Evolutionary conservation across 768 basidiomycete species (phyloP), one percentile per base, ranked within the genome.

Genomic region (Pleurotus giganteus): DNA sequence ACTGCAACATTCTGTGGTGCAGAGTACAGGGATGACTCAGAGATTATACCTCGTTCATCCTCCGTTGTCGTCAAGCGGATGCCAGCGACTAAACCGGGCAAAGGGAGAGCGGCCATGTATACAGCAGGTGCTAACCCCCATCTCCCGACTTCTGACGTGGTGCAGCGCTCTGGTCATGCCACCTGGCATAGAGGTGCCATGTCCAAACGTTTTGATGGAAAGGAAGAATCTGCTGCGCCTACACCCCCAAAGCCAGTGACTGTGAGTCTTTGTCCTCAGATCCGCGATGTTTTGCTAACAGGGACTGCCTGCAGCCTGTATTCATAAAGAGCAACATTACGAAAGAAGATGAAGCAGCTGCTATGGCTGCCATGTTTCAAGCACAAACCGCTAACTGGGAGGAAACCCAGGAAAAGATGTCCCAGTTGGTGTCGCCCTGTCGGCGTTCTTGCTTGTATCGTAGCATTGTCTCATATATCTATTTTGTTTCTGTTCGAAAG

Each of bases 331-430:
- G 75, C 3, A 62, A 80, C 39, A 79, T 79, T 19, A 74, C 78
- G 2, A 77, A 81, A 59, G 81, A 84, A 46, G 96, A 97, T 59
- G 97, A 98, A 69, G 91, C 89, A 27, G 91, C 89, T n/a, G 89
- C 92, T 31, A 91, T 99, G 80, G 89, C 88, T n/a, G 95, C 95
- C 62, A 97, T 99, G 91, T 95, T 98, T 70, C 88, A 91, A 71
- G 90, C 90, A 57, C 91, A 94, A 72, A 86, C 86, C 36, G 86
- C 91, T 60, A 91, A 94, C 72, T 99, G 96, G 97, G 90, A 97
- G 77, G 91, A 95, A 82, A 89, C 94, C 66, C 94, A 98, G 76
- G 94, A 98, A 81, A 94, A 96, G 82, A 98, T 99, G 95, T 89
- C 94, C 68, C 88, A 93, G 97, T 99, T 79, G 79, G 95, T 94